Base-by-base conservation (phyloP, 1,139 yeast genomes). In the Kodamaea plutei region DNA sequence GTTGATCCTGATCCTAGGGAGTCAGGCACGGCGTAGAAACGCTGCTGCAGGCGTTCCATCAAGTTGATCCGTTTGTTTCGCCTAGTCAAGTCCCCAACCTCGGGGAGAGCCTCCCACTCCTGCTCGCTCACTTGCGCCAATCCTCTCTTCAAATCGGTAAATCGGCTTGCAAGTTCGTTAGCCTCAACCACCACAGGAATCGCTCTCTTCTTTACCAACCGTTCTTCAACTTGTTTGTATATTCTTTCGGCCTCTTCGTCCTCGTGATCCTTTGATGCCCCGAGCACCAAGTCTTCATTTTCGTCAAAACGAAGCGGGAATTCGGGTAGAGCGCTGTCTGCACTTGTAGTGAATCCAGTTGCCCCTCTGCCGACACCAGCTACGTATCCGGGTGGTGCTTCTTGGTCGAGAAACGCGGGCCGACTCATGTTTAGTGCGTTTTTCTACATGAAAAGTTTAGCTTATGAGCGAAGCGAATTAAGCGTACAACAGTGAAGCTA, bases 321-420 rank as follows among this genome's bases (percentile, higher is more conserved):
- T 15, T 62, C 68, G 6, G 67, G 63, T 23, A 58, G 61, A 1
- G 82, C 84, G n/a, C 82, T 59, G 43, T 83, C 94, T 2, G 91
- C 84, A 37, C 87, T 73, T 0, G 95, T 84, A 1, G 91, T 78
- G 54, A 89, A 89, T 2, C 97, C 97, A 0, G 85, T 76, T 2
- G 97, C 98, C 11, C 98, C 98, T 50, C 98, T 68, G 0, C 97
- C 98, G 6, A 88, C 61, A 19, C 98, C 98, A 2, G 97, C 84
- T 23, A 88, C 74, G 52, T 91, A 91, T 5, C 95, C 95, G 3
- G 82, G 76, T 0, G 98, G 98, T 0, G 97, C 82, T 40, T 81
- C 79, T 61, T 84, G 88, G 48, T 83, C 89, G 34, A 91, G 66
- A 56, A 91, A 91, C n/a, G 76, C 66, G 41, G 61, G 61, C 30